Conservation (phyloP, 2,329 filamentous ascomycete genomes). For the Ascochyta fabae region DNA sequence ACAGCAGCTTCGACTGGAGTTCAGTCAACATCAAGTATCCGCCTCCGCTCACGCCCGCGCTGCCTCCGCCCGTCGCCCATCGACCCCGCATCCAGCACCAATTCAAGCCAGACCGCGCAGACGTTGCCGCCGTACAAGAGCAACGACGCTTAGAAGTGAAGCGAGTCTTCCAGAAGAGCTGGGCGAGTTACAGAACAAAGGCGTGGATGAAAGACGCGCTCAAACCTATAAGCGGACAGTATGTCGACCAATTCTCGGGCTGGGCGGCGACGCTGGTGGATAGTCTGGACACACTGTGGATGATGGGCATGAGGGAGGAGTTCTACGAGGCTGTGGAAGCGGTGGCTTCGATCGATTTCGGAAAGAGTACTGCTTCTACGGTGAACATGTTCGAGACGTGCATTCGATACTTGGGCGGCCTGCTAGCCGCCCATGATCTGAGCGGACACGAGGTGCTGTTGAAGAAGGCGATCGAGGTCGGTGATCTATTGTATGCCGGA, state of each 20-base stretch:
- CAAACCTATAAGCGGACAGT: slow-evolving; percentile 60
- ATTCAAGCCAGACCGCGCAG: slow-evolving; percentile 29
- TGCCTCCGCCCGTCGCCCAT: slow-evolving; percentile 34
- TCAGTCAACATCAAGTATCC: slow-evolving; percentile 37
- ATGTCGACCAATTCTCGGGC: slow-evolving; percentile 66
- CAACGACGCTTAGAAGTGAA: slow-evolving; percentile 36
- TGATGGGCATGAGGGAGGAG: slow-evolving; percentile 79
- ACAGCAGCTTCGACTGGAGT: slow-evolving; percentile 44
- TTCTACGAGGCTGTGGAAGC: slow-evolving; percentile 78
- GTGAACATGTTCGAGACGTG: slow-evolving; percentile 94
- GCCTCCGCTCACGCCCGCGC: slow-evolving; percentile 32
- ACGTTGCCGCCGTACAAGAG: slow-evolving; percentile 32
- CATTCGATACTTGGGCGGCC: slow-evolving; percentile 86
- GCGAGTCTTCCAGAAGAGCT: slow-evolving; percentile 49
- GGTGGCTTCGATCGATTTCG: slow-evolving; percentile 81
- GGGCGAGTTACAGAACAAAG: slow-evolving; percentile 65
- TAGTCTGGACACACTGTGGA: slow-evolving; percentile 77
- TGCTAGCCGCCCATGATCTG: slow-evolving; percentile 86
- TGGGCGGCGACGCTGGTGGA: slow-evolving; percentile 74
- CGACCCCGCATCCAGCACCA: slow-evolving; percentile 46
- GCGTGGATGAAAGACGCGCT: slow-evolving; percentile 72
- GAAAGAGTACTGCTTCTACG: slow-evolving; percentile 67
- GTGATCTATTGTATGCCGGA: slow-evolving; percentile 76
- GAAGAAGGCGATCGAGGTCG: slow-evolving; percentile 78
- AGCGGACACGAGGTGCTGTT: slow-evolving; percentile 75